Conservation (phyloP, 202 grass and related monocot species). For the Schoenoplectus tabernaemontani region DNA sequence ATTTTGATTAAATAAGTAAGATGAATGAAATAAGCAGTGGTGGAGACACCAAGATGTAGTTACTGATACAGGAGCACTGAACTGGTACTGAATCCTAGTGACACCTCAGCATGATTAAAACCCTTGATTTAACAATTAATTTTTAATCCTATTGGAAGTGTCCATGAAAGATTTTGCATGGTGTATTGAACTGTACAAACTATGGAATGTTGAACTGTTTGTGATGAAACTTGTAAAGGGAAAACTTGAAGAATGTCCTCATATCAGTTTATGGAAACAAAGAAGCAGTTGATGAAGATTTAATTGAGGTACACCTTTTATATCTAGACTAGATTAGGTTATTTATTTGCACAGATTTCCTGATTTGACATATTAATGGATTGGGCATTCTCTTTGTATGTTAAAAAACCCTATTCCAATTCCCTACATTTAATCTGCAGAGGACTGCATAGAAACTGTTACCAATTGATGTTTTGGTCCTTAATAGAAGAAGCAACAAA, state of each 20-base stretch:
- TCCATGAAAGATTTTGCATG: background rate
- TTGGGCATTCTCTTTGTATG: background rate
- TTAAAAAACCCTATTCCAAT: background rate
- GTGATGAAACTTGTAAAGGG: constrained; percentile 30
- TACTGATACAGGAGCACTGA: background rate
- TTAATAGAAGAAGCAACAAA: background rate
- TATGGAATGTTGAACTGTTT: constrained; percentile 8
- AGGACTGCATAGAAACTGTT: background rate
- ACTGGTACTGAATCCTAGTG: background rate
- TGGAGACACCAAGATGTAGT: background rate
- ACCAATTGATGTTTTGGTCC: background rate
- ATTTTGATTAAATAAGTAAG: background rate
- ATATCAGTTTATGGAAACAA: constrained; percentile 93
- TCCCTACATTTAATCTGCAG: background rate
- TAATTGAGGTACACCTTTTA: constrained; percentile 55
- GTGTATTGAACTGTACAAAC: background rate
- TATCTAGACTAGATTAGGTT: background rate
- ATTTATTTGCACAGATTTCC: background rate
- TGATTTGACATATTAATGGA: background rate
- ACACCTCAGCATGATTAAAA: background rate
- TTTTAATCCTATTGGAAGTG: background rate
- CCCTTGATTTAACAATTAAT: background rate
- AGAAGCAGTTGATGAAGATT: constrained; percentile 80
- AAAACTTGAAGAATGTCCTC: constrained; percentile 86
- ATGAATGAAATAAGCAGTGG: background rate